phyloP scores from a whole-genome alignment of 1,139 yeast genomes.

The Candida anutae region DNA sequence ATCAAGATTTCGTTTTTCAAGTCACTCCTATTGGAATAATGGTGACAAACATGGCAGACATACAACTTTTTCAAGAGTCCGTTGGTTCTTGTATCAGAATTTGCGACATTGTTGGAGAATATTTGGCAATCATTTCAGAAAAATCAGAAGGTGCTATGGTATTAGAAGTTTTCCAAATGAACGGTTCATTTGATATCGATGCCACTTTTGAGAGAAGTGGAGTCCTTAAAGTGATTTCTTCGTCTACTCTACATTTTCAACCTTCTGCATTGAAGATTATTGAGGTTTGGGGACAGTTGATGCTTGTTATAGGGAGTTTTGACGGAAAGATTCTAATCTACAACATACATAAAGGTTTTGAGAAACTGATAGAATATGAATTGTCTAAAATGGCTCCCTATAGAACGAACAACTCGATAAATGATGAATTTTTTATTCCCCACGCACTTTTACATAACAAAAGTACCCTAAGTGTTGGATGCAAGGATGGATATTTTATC shows the following conservation, averaged over 20 bases:
- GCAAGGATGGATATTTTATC: constrained; percentile 11
- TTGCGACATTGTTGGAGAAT: constrained; percentile 3
- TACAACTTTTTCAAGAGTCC: constrained; percentile 1
- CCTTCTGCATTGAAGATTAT: constrained; percentile 5
- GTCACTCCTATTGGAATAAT: constrained; percentile 6
- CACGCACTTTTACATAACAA: constrained; percentile 4
- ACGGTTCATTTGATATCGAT: constrained; percentile 1
- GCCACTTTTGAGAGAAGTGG: constrained; percentile 1
- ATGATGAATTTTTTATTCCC: constrained; percentile 5
- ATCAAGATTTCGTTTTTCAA: constrained; percentile 7
- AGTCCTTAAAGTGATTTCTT: constrained; percentile 2
- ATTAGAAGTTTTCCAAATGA: constrained; percentile 4
- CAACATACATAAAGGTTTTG: neutral
- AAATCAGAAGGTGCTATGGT: constrained; percentile 1
- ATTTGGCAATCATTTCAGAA: constrained; percentile 7
- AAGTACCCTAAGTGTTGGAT: constrained; percentile 10
- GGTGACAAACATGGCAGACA: constrained; percentile 7
- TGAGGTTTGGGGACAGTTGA: neutral
- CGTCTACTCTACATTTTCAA: constrained; percentile 3
- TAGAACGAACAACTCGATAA: neutral
- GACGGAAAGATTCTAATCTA: constrained; percentile 4
- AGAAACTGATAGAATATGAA: constrained; percentile 1
- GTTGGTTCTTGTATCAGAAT: constrained; percentile 1
- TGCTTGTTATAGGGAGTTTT: constrained; percentile 7
- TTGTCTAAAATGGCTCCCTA: constrained; percentile 5